phyloP scores from a whole-genome alignment of 1,284 basidiomycete species.

The Cryptococcus deneoformans region DNA sequence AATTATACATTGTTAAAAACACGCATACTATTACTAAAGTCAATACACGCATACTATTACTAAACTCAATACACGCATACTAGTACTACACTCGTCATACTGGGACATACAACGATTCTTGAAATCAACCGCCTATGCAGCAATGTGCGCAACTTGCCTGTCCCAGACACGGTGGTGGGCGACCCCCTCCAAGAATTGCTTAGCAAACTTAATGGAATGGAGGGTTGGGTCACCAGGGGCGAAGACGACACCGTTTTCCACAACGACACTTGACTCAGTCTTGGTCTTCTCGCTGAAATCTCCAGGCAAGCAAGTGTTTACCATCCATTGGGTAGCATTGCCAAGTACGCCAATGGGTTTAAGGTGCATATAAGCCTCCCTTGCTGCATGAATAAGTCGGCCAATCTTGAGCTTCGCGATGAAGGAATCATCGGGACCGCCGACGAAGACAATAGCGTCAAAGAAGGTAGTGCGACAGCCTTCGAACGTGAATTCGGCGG shows the following conservation, averaged over 20 bases:
- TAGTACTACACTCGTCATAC: too few relatives aligned
- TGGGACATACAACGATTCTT: too few relatives aligned
- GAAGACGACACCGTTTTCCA: conserved; percentile 46
- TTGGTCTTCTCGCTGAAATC: conserved; percentile 34
- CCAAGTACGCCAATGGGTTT: conserved; percentile 73
- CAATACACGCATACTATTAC: too few relatives aligned
- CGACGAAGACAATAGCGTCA: conserved; percentile 70
- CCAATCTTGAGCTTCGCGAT: conserved; percentile 54
- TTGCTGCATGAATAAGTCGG: conserved; percentile 58
- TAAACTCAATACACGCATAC: too few relatives aligned
- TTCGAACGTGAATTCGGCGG: conserved; percentile 51
- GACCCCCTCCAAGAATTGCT: conserved; percentile 37
- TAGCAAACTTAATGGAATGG: conserved; percentile 46
- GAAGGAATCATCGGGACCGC: conserved; percentile 56
- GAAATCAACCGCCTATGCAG: conserved; percentile 25
- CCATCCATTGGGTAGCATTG: conserved; percentile 42
- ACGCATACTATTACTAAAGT: too few relatives aligned
- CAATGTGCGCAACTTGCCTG: conserved; percentile 43
- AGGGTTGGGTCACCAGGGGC: conserved; percentile 41
- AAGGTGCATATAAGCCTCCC: conserved; percentile 75
- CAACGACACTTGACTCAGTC: conserved; percentile 19
- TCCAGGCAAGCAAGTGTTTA: conserved; percentile 38
- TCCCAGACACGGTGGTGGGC: conserved; percentile 48
- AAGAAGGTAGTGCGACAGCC: conserved; percentile 74
- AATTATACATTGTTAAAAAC: too few relatives aligned